Evolutionary conservation across 441 rosid species (phyloP).

Genomic region (Manihot esculenta): DNA sequence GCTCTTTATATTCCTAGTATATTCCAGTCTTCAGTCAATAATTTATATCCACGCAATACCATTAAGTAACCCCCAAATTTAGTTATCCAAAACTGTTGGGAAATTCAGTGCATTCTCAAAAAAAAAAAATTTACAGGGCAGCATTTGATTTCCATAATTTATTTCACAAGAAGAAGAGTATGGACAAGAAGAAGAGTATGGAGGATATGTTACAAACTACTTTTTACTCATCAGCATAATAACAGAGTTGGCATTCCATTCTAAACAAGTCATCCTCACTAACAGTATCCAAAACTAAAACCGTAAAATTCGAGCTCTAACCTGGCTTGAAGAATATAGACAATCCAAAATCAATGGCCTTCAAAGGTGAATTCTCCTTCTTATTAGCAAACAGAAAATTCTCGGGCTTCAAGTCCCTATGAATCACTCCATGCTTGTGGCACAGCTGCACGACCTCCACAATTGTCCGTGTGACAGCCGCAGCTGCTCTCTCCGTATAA

Average conservation of each 20-base stretch:
- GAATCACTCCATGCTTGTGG: conserved; percentile 95
- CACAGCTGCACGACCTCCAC: conserved; percentile 95
- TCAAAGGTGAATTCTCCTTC: conserved; percentile 97
- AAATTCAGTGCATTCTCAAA: neutral
- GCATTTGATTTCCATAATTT: neutral
- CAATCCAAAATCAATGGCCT: conserved; percentile 97
- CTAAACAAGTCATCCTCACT: neutral
- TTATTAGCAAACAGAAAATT: conserved; percentile 93
- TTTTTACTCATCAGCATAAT: neutral
- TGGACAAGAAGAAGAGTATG: neutral
- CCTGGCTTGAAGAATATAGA: conserved; percentile 99
- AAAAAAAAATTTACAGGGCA: neutral
- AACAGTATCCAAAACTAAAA: neutral
- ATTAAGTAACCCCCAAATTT: neutral
- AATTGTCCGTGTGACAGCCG: conserved; percentile 87
- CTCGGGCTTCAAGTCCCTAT: conserved; percentile 98
- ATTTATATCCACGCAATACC: neutral
- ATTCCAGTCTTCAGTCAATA: neutral
- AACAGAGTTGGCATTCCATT: neutral
- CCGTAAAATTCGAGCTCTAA: conserved; percentile 22
- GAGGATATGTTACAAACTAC: neutral
- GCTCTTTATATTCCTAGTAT: neutral
- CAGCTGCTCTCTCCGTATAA: conserved; percentile 97
- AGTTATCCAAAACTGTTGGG: neutral
- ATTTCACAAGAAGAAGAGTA: neutral